Evolutionary conservation across 352 stramenopile species (phyloP), one percentile per base, ranked within the genome.

Genomic region (Phytophthora parvispora): DNA sequence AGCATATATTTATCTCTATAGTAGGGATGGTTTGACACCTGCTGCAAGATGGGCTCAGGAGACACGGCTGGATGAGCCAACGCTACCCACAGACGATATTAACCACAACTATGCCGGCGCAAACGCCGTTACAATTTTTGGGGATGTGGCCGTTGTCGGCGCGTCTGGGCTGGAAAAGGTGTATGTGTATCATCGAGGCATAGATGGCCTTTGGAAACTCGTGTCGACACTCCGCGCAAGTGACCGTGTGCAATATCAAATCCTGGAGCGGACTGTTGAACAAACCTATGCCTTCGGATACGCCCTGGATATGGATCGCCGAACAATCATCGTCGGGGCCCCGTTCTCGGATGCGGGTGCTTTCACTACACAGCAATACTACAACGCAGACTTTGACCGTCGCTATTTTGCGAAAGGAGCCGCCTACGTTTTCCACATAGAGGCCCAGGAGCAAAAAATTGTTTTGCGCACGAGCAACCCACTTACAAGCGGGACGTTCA

Each of bases 131-230:
- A 87, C 80, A 0, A 84, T 98, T 29, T 81, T 84, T 25, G 93
- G 88, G 18, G 91, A 99, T 51, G 71, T 98, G 24, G 90, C 89
- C 7, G 95, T 97, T 50, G 83, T 99, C 10, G 95, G 90, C n/a
- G 95, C 94, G 1, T 85, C 92, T 0, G 85, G 83, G 1, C 72
- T 84, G 36, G 83, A 92, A 60, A 77, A 73, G 10, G 75, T 91
- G 10, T 95, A 84, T 43, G 81, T 97, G 10, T 95, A 92, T 66
- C 89, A 94, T 50, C 84, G 81, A 18, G 74, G 60, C 13, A 42
- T 76, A 12, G 64, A 63, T 48, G 75, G 72, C 0, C 25, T 60
- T n/a, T 95, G 89, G 89, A 74, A 68, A 45, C 74, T 87, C 25
- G 72, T 82, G 24, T 75, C 80, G n/a, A 77, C 76, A 1, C 43